phyloP scores from a whole-genome alignment of 164 flowering plant species.

The Malania oleifera region DNA sequence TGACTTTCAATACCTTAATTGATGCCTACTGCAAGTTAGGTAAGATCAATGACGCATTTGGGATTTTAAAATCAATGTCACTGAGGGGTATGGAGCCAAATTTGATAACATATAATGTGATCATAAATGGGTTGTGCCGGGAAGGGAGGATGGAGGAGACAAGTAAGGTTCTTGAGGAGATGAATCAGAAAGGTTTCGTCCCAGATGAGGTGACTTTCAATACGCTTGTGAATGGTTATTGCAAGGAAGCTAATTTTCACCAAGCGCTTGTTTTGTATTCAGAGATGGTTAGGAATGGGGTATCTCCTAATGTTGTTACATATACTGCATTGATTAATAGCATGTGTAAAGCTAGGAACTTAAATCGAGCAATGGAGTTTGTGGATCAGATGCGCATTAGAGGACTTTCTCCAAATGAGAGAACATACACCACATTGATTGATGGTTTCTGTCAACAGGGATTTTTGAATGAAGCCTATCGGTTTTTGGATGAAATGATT shows the following conservation, averaged over 20 bases:
- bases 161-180: conserved; percentile 42
- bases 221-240: conserved; percentile 76
- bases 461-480: conserved; percentile 50
- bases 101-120: conserved; percentile 69
- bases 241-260: conserved; percentile 67
- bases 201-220: conserved; percentile 83
- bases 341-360: conserved; percentile 70
- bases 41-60: conserved; percentile 38
- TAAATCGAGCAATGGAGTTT: conserved; percentile 67
- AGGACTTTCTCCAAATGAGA: conserved; percentile 63
- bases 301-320: conserved; percentile 71
- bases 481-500: conserved; percentile 51
- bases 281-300: conserved; percentile 71
- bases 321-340: conserved; percentile 77
- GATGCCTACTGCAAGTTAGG: conserved; percentile 61
- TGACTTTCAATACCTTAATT: conserved; percentile 73
- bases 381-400: conserved; percentile 60
- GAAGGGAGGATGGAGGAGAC: conserved; percentile 67
- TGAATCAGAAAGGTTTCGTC: conserved; percentile 48
- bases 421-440: conserved; percentile 73
- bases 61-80: conserved; percentile 36
- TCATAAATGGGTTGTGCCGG: conserved; percentile 72
- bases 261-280: conserved; percentile 68
- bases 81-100: conserved; percentile 51
- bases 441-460: conserved; percentile 83